phyloP scores from a whole-genome alignment of 805 yeast genomes.

The Kazachstania martiniae region DNA sequence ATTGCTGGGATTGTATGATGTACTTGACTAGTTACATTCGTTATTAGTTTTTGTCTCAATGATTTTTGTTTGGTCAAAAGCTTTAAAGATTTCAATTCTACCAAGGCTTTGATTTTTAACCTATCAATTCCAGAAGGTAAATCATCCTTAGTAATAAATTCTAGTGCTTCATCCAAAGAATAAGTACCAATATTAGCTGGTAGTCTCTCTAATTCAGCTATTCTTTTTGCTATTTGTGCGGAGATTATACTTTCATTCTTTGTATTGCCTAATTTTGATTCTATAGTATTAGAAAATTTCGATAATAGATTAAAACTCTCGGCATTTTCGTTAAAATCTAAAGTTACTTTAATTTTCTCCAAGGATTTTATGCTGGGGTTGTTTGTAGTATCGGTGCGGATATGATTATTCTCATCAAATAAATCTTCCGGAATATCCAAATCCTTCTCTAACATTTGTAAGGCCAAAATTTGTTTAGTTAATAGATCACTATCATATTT shows the following conservation, averaged over 20 bases:
- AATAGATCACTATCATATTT: conserved; percentile 38
- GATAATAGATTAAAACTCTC: conserved; percentile 23
- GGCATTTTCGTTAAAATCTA: conserved; percentile 25
- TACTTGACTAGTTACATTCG: conserved; percentile 41
- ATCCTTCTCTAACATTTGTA: conserved; percentile 56
- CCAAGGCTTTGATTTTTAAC: conserved; percentile 51
- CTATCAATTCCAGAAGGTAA: conserved; percentile 39
- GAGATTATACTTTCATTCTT: conserved; percentile 44
- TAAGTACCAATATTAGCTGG: conserved; percentile 65
- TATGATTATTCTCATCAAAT: conserved; percentile 17
- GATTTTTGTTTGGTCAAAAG: conserved; percentile 61
- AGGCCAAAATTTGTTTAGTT: conserved; percentile 48
- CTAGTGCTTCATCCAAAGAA: conserved; percentile 32
- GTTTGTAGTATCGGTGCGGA: neutral
- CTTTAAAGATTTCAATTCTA: conserved; percentile 61
- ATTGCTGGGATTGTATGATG: conserved; percentile 44
- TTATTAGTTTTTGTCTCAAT: conserved; percentile 49
- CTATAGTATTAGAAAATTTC: conserved; percentile 14
- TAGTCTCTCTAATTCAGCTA: conserved; percentile 48
- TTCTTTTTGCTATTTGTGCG: conserved; percentile 44
- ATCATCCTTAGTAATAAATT: conserved; percentile 35
- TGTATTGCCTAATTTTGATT: conserved; percentile 36
- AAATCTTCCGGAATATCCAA: conserved; percentile 49
- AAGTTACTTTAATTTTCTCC: conserved; percentile 17
- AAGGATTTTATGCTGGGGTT: neutral